Conservation (phyloP, 352 stramenopile genomes). For the Phytophthora sp. region DNA sequence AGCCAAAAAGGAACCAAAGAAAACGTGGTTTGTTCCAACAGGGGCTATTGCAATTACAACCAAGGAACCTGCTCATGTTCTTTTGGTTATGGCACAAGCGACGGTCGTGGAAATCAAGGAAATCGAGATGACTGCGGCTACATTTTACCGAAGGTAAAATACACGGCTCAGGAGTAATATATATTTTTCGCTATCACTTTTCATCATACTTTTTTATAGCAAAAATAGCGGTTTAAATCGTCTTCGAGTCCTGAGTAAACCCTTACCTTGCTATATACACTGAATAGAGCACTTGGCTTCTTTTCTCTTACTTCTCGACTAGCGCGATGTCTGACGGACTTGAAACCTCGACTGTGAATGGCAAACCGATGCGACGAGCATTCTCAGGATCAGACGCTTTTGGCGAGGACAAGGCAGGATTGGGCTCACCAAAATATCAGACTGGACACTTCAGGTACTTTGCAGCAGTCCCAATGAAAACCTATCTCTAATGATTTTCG, state of each 20-base stretch:
- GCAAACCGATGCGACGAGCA: too few relatives aligned
- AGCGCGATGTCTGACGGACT: too few relatives aligned
- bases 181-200: background rate
- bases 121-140: conserved; percentile 72
- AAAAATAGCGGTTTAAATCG: conserved; percentile 8
- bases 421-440: too few relatives aligned
- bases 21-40: conserved; percentile 86
- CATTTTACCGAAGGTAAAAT: conserved; percentile 20
- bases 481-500: too few relatives aligned
- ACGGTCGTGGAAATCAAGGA: conserved; percentile 63
- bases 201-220: background rate
- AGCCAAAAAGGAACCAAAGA: conserved; percentile 90
- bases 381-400: too few relatives aligned
- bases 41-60: conserved; percentile 82
- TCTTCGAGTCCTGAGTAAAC: conserved; percentile 9
- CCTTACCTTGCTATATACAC: background rate
- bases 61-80: conserved; percentile 58
- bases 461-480: too few relatives aligned
- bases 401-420: too few relatives aligned
- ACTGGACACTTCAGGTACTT: too few relatives aligned
- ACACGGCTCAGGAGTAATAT: conserved; percentile 10
- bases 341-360: too few relatives aligned
- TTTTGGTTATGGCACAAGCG: conserved; percentile 58
- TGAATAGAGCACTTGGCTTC: background rate
- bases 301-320: background rate